Conservation (phyloP, 2,329 filamentous ascomycete species). For the Colletotrichum sp. region DNA sequence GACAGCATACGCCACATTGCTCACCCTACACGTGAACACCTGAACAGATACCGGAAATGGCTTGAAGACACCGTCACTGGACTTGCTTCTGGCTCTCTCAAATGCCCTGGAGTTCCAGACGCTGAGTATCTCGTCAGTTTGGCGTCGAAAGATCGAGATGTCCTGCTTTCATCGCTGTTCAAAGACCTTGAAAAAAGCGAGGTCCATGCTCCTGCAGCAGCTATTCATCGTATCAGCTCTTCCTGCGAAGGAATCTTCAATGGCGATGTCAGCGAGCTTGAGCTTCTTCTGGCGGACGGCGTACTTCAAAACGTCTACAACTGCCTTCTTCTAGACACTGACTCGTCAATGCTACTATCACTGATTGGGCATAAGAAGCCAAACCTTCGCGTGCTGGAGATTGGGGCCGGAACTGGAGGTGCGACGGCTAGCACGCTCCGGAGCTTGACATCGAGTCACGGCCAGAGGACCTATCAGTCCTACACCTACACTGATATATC, state of each 20-base stretch:
- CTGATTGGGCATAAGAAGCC: constrained; percentile 28
- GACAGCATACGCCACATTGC: not conserved
- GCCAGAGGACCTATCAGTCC: not conserved
- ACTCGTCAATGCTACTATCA: not conserved
- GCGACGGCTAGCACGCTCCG: not conserved
- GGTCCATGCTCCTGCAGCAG: not conserved
- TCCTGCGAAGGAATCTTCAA: constrained; percentile 23
- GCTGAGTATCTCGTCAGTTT: not conserved
- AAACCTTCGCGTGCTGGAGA: constrained; percentile 4
- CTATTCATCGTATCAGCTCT: not conserved
- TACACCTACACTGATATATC: constrained; percentile 37
- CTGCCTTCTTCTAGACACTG: not conserved
- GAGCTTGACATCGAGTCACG: not conserved
- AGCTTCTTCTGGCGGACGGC: constrained; percentile 25
- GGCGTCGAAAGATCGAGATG: not conserved
- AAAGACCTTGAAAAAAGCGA: not conserved
- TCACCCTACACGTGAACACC: not conserved
- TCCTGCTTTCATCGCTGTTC: not conserved
- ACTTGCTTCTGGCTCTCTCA: not conserved
- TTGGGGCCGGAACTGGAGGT: not conserved
- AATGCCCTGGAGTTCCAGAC: not conserved
- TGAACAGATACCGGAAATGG: not conserved
- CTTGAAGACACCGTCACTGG: not conserved
- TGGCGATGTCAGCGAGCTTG: not conserved
- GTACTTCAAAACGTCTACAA: not conserved